phyloP scores from a whole-genome alignment of 2,329 filamentous ascomycete genomes.

The Cordyceps tenuipes region DNA sequence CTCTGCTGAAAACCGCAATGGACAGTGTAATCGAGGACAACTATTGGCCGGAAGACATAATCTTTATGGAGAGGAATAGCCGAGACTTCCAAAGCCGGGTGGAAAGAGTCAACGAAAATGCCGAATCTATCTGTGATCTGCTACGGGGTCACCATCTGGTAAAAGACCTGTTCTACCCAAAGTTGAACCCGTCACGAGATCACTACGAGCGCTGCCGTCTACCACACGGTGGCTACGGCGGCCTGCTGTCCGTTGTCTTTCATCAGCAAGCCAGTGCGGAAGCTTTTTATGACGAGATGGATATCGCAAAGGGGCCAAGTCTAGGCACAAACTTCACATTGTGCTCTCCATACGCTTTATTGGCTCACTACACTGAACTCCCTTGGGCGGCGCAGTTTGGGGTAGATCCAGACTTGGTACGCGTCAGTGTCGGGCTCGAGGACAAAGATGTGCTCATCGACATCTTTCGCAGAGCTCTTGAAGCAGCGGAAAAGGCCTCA shows the following conservation, averaged over 20 bases:
- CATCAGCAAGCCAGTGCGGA: slow-evolving; percentile 60
- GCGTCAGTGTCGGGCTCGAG: slow-evolving; percentile 86
- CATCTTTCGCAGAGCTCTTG: slow-evolving; percentile 62
- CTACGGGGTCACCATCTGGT: slow-evolving; percentile 55
- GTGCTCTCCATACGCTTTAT: slow-evolving; percentile 78
- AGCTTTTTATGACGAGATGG: slow-evolving; percentile 75
- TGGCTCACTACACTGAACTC: slow-evolving; percentile 86
- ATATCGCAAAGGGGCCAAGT: slow-evolving; percentile 89
- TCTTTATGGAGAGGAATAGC: slow-evolving; percentile 95
- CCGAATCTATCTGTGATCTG: slow-evolving; percentile 72
- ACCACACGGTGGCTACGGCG: slow-evolving; percentile 75
- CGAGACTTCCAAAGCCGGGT: slow-evolving; percentile 81
- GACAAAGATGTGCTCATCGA: slow-evolving; percentile 57
- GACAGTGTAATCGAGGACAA: slow-evolving; percentile 69
- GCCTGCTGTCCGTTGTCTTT: slow-evolving; percentile 79
- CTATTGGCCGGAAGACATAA: slow-evolving; percentile 87
- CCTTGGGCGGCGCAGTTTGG: slow-evolving; percentile 83
- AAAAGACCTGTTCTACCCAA: slow-evolving; percentile 80
- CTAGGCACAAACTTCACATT: slow-evolving; percentile 95
- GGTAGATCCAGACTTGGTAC: slow-evolving; percentile 69
- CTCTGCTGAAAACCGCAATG: slow-evolving; percentile 57
- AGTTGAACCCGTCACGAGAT: slow-evolving; percentile 57
- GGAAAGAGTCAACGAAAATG: slow-evolving; percentile 74
- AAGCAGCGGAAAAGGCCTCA: slow-evolving; percentile 36
- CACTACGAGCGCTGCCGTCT: slow-evolving; percentile 75